These are phyloP conservation scores for Collybiopsis confluens DNA, from an alignment of 768 basidiomycete genomes.

Conservation along the genomic window DNA sequence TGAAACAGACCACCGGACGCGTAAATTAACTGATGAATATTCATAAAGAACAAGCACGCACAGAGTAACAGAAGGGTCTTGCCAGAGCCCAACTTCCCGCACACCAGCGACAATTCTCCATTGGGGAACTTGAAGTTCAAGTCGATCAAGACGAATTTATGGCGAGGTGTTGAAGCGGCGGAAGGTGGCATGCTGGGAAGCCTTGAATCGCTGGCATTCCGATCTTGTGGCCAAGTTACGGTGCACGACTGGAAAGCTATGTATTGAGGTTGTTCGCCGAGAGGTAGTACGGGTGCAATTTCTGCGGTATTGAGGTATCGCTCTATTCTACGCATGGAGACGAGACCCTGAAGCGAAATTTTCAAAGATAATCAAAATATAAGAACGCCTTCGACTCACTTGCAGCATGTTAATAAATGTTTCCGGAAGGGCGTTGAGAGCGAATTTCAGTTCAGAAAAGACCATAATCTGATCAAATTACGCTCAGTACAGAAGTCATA, in stretches of 20 bases:
- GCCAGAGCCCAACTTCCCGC: constrained; percentile 86
- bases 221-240: constrained; percentile 86
- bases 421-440: constrained; percentile 83
- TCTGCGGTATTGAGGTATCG: constrained; percentile 80
- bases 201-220: constrained; percentile 31
- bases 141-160: constrained; percentile 80
- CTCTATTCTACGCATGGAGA: constrained; percentile 87
- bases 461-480: constrained; percentile 51
- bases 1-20: constrained; percentile 4
- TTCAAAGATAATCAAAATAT: background rate
- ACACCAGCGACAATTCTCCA: constrained; percentile 77
- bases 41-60: constrained; percentile 16
- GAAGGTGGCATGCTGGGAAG: constrained; percentile 41
- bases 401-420: constrained; percentile 89
- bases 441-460: constrained; percentile 85
- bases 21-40: background rate
- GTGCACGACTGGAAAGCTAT: constrained; percentile 83
- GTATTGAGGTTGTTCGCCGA: constrained; percentile 50
- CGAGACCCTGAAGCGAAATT: constrained; percentile 47
- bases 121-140: constrained; percentile 72
- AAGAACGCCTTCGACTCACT: constrained; percentile 28
- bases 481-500: constrained; percentile 40
- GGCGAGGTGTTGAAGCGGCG: constrained; percentile 64
- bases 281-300: constrained; percentile 56
- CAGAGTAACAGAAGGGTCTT: constrained; percentile 82